Conservation (phyloP, 2,329 filamentous ascomycete species). For the Gnomoniopsis sp. region DNA sequence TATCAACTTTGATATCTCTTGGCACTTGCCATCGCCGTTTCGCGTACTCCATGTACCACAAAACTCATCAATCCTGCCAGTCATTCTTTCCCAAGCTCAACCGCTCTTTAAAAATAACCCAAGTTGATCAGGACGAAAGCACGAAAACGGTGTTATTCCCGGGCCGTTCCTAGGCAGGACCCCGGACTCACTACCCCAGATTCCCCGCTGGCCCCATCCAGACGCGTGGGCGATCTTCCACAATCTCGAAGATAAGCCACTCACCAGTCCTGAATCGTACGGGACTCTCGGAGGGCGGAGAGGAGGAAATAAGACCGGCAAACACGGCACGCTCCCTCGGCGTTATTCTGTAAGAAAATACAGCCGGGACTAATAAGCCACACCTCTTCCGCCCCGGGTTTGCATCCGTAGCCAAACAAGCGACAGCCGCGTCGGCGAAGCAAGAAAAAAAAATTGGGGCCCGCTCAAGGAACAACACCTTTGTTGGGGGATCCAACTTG, state of each 20-base stretch:
- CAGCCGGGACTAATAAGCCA: background rate
- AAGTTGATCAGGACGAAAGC: background rate
- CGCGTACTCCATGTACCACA: too few species aligned
- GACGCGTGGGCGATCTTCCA: background rate
- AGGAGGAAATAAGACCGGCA: background rate
- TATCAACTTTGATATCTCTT: background rate
- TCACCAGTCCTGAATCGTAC: too few species aligned
- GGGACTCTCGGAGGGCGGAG: background rate
- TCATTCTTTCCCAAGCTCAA: too few species aligned
- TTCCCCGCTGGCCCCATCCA: background rate
- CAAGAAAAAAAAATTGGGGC: too few species aligned
- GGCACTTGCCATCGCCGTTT: background rate
- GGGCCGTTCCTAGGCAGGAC: background rate
- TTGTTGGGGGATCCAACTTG: too few species aligned
- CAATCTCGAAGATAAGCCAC: too few species aligned
- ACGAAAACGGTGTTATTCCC: background rate
- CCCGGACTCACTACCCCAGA: background rate
- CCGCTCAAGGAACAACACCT: too few species aligned
- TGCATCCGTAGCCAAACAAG: too few species aligned
- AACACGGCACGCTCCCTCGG: constrained; percentile 9
- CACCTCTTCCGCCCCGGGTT: too few species aligned
- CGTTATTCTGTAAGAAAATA: constrained; percentile 1
- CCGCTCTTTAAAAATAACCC: too few species aligned
- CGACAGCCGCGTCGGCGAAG: too few species aligned
- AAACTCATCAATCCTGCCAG: too few species aligned